phyloP scores from a whole-genome alignment of 352 stramenopile species.

The Phytophthora hibernalis region DNA sequence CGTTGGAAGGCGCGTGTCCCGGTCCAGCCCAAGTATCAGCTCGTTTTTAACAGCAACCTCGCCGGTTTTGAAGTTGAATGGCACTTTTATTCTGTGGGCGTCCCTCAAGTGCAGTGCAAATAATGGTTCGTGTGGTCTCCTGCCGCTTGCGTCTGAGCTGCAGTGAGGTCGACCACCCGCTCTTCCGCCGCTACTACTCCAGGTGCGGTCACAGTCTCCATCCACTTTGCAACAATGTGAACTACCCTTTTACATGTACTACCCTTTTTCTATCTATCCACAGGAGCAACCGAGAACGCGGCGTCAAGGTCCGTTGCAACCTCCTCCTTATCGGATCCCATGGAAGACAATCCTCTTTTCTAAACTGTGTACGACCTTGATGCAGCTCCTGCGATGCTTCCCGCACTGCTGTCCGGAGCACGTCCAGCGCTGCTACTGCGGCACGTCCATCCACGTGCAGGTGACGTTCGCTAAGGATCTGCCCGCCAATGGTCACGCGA shows the following conservation, averaged over 20 bases:
- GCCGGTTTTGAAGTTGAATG: neutral
- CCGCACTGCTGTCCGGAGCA: slow-evolving; percentile 50
- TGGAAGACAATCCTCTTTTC: neutral
- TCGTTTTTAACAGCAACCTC: too few relatives aligned
- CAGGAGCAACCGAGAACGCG: slow-evolving; percentile 27
- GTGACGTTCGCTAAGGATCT: slow-evolving; percentile 27
- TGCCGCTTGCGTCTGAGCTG: slow-evolving; percentile 38
- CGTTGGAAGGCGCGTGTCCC: neutral
- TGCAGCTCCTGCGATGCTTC: slow-evolving; percentile 43
- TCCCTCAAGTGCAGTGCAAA: neutral
- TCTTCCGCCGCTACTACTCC: slow-evolving; percentile 40
- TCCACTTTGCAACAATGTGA: too few relatives aligned
- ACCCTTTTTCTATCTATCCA: neutral
- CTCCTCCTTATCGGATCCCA: neutral
- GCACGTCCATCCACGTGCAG: slow-evolving; percentile 38
- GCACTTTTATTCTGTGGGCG: neutral
- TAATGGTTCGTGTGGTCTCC: neutral
- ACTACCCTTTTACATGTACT: too few relatives aligned
- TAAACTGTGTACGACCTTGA: neutral
- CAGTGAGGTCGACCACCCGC: slow-evolving; percentile 36
- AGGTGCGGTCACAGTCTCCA: slow-evolving; percentile 23
- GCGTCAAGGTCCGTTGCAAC: slow-evolving; percentile 16
- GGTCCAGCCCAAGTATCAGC: too few relatives aligned
- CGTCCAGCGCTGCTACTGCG: slow-evolving; percentile 43
- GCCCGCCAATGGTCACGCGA: neutral